Conservation (phyloP, 2,329 filamentous ascomycete species). For the Cladosporium colombiae region DNA sequence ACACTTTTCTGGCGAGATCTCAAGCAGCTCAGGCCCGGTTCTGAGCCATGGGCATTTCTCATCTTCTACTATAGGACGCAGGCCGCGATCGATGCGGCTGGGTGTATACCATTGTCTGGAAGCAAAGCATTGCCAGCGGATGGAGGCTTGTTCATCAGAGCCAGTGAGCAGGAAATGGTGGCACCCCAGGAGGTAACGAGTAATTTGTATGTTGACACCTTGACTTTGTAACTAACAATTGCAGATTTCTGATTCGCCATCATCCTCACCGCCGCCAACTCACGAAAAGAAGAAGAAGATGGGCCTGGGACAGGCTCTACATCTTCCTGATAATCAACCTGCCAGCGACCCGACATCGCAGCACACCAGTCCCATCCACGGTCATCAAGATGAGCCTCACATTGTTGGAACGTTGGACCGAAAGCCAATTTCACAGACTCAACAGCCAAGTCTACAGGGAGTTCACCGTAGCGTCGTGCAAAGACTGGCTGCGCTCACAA, state of each 20-base stretch:
- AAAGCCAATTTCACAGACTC: neutral
- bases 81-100: slow-evolving; percentile 28
- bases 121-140: neutral
- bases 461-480: neutral
- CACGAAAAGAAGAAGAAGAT: neutral
- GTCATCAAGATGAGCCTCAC: neutral
- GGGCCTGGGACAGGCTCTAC: neutral
- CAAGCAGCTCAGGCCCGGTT: slow-evolving; percentile 35
- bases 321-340: neutral
- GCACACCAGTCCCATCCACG: neutral
- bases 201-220: neutral
- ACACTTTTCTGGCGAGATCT: slow-evolving; percentile 19
- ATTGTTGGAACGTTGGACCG: neutral
- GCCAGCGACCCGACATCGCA: neutral
- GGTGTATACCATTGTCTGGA: slow-evolving; percentile 22
- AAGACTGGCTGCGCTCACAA: neutral
- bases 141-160: slow-evolving; percentile 11
- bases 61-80: slow-evolving; percentile 45
- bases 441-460: neutral
- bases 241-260: neutral
- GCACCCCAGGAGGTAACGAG: neutral
- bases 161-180: slow-evolving; percentile 11
- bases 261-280: neutral
- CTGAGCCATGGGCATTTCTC: slow-evolving; percentile 42
- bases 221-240: neutral